These are phyloP conservation scores for Botrytis deweyae DNA, from an alignment of 2,329 filamentous ascomycete species.

Conservation along the genomic window DNA sequence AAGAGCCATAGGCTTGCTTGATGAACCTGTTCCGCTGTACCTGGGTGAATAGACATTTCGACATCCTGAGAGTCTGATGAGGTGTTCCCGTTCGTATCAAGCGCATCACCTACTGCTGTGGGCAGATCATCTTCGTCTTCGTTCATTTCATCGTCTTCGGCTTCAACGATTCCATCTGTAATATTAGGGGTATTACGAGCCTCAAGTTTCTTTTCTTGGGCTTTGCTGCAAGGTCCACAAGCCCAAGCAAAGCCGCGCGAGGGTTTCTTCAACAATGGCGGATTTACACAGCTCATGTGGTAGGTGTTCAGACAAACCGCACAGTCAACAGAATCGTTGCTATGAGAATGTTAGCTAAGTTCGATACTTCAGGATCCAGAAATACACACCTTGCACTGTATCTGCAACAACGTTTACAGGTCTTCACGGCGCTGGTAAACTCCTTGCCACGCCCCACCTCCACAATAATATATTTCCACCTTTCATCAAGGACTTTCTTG, in stretches of 20 bases:
- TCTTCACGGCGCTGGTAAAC: slow-evolving; percentile 91
- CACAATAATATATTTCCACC: slow-evolving; percentile 94
- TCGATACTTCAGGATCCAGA: not conserved
- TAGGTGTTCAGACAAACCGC: slow-evolving; percentile 93
- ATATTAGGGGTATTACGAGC: slow-evolving; percentile 80
- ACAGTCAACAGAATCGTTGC: slow-evolving; percentile 93
- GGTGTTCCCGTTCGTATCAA: slow-evolving; percentile 55
- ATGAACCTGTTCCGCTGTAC: slow-evolving; percentile 83
- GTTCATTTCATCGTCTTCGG: slow-evolving; percentile 61
- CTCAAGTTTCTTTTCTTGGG: slow-evolving; percentile 91
- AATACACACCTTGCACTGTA: slow-evolving; percentile 86
- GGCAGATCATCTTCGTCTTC: slow-evolving; percentile 73
- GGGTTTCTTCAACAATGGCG: slow-evolving; percentile 89
- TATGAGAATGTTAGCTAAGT: slow-evolving; percentile 41
- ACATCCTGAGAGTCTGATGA: slow-evolving; percentile 58
- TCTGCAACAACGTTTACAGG: slow-evolving; percentile 85
- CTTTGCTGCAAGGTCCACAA: slow-evolving; percentile 90
- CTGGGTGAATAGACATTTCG: slow-evolving; percentile 54
- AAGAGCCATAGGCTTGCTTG: slow-evolving; percentile 96
- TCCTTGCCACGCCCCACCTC: slow-evolving; percentile 94
- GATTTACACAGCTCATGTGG: slow-evolving; percentile 97
- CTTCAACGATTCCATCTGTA: slow-evolving; percentile 62
- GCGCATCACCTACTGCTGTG: slow-evolving; percentile 48
- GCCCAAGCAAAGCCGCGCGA: slow-evolving; percentile 98
- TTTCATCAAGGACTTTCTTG: slow-evolving; percentile 91